Conservation (phyloP, 2,329 filamentous ascomycete genomes). For the Aspergillus nomiae region DNA sequence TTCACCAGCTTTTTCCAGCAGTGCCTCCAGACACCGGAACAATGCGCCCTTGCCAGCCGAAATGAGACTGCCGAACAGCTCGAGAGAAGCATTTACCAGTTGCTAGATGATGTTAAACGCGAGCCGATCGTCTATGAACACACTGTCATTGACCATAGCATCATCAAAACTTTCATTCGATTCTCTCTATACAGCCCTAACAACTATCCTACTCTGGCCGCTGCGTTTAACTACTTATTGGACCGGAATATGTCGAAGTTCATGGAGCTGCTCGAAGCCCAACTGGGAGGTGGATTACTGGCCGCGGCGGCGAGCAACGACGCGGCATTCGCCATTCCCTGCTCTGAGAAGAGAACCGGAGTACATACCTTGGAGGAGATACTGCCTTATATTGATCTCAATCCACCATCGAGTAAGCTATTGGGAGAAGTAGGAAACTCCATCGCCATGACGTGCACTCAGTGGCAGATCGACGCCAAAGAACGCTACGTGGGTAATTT, state of each 20-base stretch:
- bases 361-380: background rate
- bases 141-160: slow-evolving; percentile 1
- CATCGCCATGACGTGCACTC: slow-evolving; percentile 13
- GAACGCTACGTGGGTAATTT: slow-evolving; percentile 27
- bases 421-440: slow-evolving; percentile 10
- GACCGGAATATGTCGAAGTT: background rate
- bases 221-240: background rate
- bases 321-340: background rate
- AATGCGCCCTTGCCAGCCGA: background rate
- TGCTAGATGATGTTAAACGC: background rate
- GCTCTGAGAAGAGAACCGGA: background rate
- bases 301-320: background rate
- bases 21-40: background rate
- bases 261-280: background rate
- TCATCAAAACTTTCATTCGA: background rate
- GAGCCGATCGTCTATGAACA: background rate
- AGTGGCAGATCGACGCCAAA: slow-evolving; percentile 25
- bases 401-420: background rate
- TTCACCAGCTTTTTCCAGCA: background rate
- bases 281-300: background rate
- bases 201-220: background rate
- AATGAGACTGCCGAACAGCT: background rate
- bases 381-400: background rate
- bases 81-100: background rate
- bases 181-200: background rate